These are phyloP conservation scores for Dipteronia dyeriana DNA, from an alignment of 345 rosid genomes.

Conservation along the genomic window DNA sequence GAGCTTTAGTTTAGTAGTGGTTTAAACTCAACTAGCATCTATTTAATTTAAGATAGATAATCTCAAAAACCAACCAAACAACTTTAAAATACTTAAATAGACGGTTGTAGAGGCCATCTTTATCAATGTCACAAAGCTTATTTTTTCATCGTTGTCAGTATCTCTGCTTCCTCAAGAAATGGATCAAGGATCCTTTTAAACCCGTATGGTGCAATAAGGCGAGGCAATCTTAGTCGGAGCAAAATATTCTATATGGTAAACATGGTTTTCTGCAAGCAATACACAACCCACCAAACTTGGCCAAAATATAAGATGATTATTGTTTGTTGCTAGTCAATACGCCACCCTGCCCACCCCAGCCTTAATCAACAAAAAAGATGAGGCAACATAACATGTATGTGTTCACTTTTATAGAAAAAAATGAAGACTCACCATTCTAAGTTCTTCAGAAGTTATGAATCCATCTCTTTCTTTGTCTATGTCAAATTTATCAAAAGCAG, in stretches of 20 bases:
- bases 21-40: no score
- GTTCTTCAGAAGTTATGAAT: constrained; percentile 91
- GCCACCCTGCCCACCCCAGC: not conserved
- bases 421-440: constrained; percentile 63
- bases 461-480: constrained; percentile 70
- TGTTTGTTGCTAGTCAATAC: not conserved
- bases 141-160: constrained; percentile 84
- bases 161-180: constrained; percentile 95
- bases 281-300: not conserved
- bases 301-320: not conserved
- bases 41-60: no score
- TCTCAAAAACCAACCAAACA: no score
- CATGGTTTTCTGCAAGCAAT: not conserved
- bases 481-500: constrained; percentile 95
- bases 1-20: no score
- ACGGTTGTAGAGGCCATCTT: no score
- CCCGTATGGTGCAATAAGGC: constrained; percentile 72
- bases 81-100: no score
- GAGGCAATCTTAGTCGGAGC: constrained; percentile 10
- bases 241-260: not conserved
- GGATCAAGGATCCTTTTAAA: constrained; percentile 88
- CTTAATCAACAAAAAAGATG: not conserved
- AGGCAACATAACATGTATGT: not conserved
- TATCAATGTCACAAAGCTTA: no score
- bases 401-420: not conserved